Conservation (phyloP, 306 rosid species). For the Aeschynomene evenia region DNA sequence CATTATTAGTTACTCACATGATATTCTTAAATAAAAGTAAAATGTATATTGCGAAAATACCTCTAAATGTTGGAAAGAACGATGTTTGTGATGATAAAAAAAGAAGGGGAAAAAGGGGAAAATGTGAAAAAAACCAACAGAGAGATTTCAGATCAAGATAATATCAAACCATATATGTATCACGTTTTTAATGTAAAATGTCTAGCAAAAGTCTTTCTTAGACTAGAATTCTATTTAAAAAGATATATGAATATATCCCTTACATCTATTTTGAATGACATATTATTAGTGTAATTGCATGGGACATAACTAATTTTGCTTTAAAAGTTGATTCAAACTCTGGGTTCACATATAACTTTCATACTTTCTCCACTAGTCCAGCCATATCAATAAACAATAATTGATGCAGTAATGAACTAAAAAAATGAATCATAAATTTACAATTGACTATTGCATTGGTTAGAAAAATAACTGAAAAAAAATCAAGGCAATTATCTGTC, state of each 20-base stretch:
- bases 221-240: slow-evolving; percentile 4
- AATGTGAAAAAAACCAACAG: slow-evolving; percentile 13
- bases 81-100: slow-evolving; percentile 18
- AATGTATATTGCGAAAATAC: slow-evolving; percentile 13
- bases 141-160: slow-evolving; percentile 20
- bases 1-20: neutral
- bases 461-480: neutral
- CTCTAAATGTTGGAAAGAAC: slow-evolving; percentile 19
- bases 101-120: neutral
- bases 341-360: neutral
- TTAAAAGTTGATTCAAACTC: slow-evolving; percentile 5
- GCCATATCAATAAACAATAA: slow-evolving; percentile 8
- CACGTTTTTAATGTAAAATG: slow-evolving; percentile 10
- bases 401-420: neutral
- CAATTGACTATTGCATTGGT: slow-evolving; percentile 10
- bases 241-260: slow-evolving; percentile 19
- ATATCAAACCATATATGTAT: slow-evolving; percentile 9
- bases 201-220: neutral
- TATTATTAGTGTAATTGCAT: neutral
- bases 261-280: slow-evolving; percentile 16
- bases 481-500: neutral
- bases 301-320: slow-evolving; percentile 21
- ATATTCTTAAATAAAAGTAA: slow-evolving; percentile 18
- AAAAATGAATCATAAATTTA: neutral
- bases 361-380: neutral